Conservation (phyloP, 352 stramenopile genomes). For the Globisporangium solare region DNA sequence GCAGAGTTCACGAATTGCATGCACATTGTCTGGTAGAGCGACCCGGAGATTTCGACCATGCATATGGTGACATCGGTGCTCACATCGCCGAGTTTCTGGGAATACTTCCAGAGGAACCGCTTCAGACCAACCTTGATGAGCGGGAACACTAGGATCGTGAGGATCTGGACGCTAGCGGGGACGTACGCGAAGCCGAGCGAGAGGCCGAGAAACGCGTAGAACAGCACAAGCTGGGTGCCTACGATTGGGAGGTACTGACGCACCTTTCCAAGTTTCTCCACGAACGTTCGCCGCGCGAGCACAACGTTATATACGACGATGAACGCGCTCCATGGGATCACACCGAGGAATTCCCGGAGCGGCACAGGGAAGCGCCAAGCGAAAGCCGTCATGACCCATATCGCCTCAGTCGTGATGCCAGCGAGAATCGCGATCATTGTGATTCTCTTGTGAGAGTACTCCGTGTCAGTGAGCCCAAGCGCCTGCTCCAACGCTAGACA, state of each 20-base stretch:
- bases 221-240: slow-evolving; percentile 9
- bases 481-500: no score
- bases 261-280: no score
- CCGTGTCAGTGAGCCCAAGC: no score
- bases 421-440: no score
- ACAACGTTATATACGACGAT: no score
- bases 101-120: slow-evolving; percentile 17
- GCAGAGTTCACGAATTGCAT: slow-evolving; percentile 12
- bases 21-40: slow-evolving; percentile 25
- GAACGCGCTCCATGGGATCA: no score
- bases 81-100: slow-evolving; percentile 17
- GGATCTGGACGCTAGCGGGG: neutral
- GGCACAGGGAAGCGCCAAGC: no score
- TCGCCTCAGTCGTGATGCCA: no score
- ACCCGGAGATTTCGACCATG: slow-evolving; percentile 22
- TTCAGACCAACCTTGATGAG: slow-evolving; percentile 16
- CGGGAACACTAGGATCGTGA: slow-evolving; percentile 16
- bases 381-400: no score
- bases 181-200: slow-evolving; percentile 17
- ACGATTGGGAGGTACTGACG: slow-evolving; percentile 19
- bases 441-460: no score
- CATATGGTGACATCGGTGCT: slow-evolving; percentile 24
- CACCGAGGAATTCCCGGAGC: no score
- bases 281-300: no score
- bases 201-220: slow-evolving; percentile 18